Conservation (phyloP, 805 yeast genomes). For the Scheffersomyces spartinae region DNA sequence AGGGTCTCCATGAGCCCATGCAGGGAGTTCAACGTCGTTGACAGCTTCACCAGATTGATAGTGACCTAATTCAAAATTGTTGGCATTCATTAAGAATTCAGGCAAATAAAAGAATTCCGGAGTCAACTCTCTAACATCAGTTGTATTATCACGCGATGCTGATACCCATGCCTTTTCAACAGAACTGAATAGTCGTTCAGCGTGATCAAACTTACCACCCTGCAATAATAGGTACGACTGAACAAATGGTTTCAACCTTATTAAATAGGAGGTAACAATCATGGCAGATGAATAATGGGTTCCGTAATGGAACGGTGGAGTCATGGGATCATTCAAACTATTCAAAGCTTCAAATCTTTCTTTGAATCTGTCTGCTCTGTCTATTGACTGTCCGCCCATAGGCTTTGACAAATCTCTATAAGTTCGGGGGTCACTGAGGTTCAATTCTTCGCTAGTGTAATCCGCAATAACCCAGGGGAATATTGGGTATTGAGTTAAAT, state of each 20-base stretch:
- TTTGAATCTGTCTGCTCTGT: conserved; percentile 49
- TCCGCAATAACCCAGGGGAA: conserved; percentile 90
- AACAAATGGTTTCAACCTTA: conserved; percentile 70
- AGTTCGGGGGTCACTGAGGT: conserved; percentile 46
- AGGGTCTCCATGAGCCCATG: conserved; percentile 78
- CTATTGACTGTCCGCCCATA: conserved; percentile 75
- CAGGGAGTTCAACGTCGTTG: conserved; percentile 59
- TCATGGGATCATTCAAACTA: conserved; percentile 41
- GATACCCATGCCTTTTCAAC: conserved; percentile 73
- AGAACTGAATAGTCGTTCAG: conserved; percentile 71
- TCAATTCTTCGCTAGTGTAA: conserved; percentile 60
- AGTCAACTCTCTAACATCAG: conserved; percentile 78
- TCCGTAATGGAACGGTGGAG: conserved; percentile 85
- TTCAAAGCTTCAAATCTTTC: conserved; percentile 65
- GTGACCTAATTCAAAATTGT: conserved; percentile 58
- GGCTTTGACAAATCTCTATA: conserved; percentile 76
- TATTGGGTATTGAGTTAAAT: conserved; percentile 81
- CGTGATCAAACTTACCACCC: conserved; percentile 84
- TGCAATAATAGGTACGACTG: conserved; percentile 69
- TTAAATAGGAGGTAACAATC: conserved; percentile 77
- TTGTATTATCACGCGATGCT: conserved; percentile 66
- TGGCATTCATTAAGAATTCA: conserved; percentile 59
- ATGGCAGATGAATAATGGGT: conserved; percentile 90
- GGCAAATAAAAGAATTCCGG: conserved; percentile 83
- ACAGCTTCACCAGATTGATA: conserved; percentile 52